phyloP scores from a whole-genome alignment of 306 rosid genomes.

The Quercus cerris region DNA sequence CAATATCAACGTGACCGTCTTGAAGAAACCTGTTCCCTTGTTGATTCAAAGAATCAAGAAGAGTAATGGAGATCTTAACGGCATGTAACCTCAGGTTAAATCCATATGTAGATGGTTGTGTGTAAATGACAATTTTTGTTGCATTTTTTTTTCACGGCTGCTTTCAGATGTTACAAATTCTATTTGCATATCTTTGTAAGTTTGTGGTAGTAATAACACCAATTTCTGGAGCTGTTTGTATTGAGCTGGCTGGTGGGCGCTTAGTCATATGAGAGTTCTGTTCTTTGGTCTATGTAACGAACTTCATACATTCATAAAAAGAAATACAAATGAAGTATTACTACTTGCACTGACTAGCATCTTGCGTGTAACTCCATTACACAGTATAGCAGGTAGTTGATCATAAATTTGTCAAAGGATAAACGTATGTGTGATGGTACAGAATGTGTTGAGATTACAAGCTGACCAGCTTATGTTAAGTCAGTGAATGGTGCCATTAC shows the following conservation, averaged over 20 bases:
- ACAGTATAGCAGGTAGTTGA: no score
- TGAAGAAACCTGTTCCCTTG: slow-evolving; percentile 66
- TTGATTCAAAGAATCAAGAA: slow-evolving; percentile 45
- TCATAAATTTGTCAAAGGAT: no score
- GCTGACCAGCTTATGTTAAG: no score
- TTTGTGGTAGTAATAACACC: not conserved
- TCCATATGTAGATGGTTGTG: not conserved
- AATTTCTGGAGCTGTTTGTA: not conserved
- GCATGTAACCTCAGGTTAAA: slow-evolving; percentile 32
- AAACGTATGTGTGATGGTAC: no score
- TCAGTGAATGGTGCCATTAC: no score
- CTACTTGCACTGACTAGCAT: not conserved
- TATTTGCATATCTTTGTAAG: not conserved
- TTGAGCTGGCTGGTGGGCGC: not conserved
- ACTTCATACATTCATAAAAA: not conserved
- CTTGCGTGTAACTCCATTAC: no score
- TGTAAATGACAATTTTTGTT: slow-evolving; percentile 12
- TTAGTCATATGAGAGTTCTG: not conserved
- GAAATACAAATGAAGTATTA: not conserved
- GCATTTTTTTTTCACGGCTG: no score
- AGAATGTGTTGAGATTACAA: no score
- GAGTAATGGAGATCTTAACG: slow-evolving; percentile 31
- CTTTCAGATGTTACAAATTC: not conserved
- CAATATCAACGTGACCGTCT: slow-evolving; percentile 66
- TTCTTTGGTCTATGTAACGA: not conserved